Conservation (phyloP, 768 basidiomycete species). For the Lentinula edodes region DNA sequence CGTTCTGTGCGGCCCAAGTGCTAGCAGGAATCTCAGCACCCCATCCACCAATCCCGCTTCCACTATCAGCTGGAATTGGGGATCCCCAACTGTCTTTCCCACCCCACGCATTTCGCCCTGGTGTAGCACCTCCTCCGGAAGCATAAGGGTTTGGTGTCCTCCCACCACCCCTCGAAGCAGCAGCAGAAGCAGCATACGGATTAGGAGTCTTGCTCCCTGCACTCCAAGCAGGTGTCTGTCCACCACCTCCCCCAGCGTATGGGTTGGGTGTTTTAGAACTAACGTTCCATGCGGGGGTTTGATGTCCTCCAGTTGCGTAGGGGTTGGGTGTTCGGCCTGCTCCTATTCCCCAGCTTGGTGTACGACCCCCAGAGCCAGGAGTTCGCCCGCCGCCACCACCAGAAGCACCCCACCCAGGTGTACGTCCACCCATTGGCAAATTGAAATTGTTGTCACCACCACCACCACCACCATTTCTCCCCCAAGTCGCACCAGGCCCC, state of each 20-base stretch:
- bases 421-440: conserved; percentile 23
- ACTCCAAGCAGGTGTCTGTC: conserved; percentile 68
- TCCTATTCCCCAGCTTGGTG: neutral
- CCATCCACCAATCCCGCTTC: conserved; percentile 25
- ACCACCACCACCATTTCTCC: neutral
- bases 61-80: neutral
- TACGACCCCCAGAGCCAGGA: conserved; percentile 21
- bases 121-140: conserved; percentile 22
- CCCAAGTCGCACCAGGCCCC: conserved; percentile 15
- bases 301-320: conserved; percentile 42
- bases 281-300: conserved; percentile 66
- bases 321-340: conserved; percentile 51
- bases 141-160: conserved; percentile 53
- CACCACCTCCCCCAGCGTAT: conserved; percentile 39
- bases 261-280: conserved; percentile 69
- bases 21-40: conserved; percentile 7
- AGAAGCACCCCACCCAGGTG: conserved; percentile 25
- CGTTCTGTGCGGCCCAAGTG: neutral
- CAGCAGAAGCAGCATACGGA: conserved; percentile 16
- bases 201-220: conserved; percentile 63
- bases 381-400: conserved; percentile 15
- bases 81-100: neutral
- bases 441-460: neutral
- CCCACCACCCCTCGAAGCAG: conserved; percentile 35
- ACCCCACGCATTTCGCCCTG: conserved; percentile 6